Percentiles rank a stretch among this genome's conserved stretches.
These are phyloP conservation scores for Albatrellus ellisii DNA, from an alignment of 768 basidiomycete genomes.

Conservation along the genomic window DNA sequence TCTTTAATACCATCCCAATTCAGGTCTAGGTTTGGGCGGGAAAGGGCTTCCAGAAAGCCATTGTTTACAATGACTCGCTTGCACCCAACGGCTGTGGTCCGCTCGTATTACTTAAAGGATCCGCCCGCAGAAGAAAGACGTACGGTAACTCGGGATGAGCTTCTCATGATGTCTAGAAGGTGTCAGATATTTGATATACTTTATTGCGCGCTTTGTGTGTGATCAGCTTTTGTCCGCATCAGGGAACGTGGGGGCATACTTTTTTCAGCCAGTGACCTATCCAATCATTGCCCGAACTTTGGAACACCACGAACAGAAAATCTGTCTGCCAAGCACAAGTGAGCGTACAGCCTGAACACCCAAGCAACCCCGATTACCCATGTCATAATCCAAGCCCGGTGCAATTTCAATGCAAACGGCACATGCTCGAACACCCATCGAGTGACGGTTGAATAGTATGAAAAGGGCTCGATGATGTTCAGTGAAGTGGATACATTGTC, in stretches of 20 bases:
- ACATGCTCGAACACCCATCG: slow-evolving; percentile 16
- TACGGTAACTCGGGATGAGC: slow-evolving; percentile 20
- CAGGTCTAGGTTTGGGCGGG: slow-evolving; percentile 19
- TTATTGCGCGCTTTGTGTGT: neutral
- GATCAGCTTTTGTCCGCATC: neutral
- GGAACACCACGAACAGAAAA: neutral
- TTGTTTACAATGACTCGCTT: slow-evolving; percentile 21
- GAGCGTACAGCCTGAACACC: neutral
- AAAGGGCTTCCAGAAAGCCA: slow-evolving; percentile 20
- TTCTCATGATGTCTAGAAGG: slow-evolving; percentile 20
- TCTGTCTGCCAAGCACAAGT: neutral
- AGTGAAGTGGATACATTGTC: neutral
- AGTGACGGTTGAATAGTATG: slow-evolving; percentile 3
- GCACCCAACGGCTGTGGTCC: slow-evolving; percentile 15
- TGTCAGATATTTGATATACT: slow-evolving; percentile 14
- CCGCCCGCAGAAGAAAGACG: neutral
- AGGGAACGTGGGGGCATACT: neutral
- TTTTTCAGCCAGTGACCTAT: neutral
- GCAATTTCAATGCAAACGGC: slow-evolving; percentile 7
- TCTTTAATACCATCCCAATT: slow-evolving; percentile 14
- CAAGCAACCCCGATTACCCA: slow-evolving; percentile 2
- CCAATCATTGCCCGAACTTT: neutral
- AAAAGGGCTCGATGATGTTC: neutral
- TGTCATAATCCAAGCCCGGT: slow-evolving; percentile 7
- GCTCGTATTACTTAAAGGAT: neutral